Evolutionary conservation across 2,329 filamentous ascomycete species (phyloP), one percentile per base, ranked within the genome.

Genomic region (Aspergillus japonicus): DNA sequence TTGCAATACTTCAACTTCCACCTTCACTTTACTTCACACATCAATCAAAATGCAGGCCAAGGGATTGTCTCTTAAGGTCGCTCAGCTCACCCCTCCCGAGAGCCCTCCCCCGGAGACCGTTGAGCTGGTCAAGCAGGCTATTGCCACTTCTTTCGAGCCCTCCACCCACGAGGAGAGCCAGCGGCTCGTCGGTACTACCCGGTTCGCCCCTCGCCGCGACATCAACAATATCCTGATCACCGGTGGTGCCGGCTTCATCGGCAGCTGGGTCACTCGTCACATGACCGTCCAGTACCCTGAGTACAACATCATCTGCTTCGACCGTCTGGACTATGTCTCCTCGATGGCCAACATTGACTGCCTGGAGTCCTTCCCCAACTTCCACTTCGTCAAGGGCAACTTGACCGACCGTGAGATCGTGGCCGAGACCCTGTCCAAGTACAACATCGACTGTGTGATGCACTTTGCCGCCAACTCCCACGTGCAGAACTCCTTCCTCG

Each of bases 401-500:
- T 86, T 94, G 65, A 92, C 88, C 33, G 87, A 88, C 64, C 87
- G 87, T 1, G 79, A 81, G 5, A 86, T 90, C 68, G 89, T 94
- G 2, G 82, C 89, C 63, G 83, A 85, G 67, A 91, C 87, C 71
- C 83, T 94, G 70, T 83, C 89, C 72, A 83, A 85, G 62, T 82
- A 91, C 77, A 82, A 85, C 35, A 89, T 94, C 68, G 91, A 94
- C 72, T 92, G 89, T 55, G 83, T 95, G 62, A 87, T 94, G 74
- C 90, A 94, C 75, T 92, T 95, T 69, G 91, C 91, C 3, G 91
- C 91, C n/a, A 89, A 92, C 76, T 91, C 89, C 7, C 90, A 94
- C 71, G 91, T 95, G 54, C 90, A 94, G 69, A 76, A 92, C 68
- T 91, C 88, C 71, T 95, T 95, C 69, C 89, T 89, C 54, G 92